These are phyloP conservation scores for Acorus gramineus DNA, from an alignment of 106 monocot genomes.

Conservation along the genomic window DNA sequence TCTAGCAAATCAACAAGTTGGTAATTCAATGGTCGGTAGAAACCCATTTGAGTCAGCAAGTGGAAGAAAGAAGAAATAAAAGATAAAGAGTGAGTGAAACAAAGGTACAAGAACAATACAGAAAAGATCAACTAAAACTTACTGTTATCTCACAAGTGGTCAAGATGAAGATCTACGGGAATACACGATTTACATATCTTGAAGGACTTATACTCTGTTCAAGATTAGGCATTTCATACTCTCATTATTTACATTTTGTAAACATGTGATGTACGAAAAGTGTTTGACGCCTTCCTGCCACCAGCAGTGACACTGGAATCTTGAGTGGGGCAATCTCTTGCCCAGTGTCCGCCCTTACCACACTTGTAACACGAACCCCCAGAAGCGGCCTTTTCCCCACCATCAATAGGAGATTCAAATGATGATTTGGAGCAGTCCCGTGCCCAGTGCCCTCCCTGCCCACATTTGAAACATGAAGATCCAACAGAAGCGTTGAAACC, in stretches of 20 bases:
- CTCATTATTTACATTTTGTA: constrained; percentile 5
- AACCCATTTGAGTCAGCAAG: too few relatives aligned
- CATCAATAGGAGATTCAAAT: constrained; percentile 7
- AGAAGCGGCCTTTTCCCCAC: constrained; percentile 4
- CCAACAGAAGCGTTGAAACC: neutral
- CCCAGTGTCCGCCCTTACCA: constrained; percentile 59
- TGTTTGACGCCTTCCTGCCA: neutral
- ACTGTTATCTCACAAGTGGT: too few relatives aligned
- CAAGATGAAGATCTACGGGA: too few relatives aligned
- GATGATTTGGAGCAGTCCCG: constrained; percentile 34
- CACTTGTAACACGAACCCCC: constrained; percentile 55
- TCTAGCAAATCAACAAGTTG: too few relatives aligned
- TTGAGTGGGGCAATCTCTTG: constrained; percentile 42
- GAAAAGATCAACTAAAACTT: too few relatives aligned
- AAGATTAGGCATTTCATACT: too few relatives aligned
- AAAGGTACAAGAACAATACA: too few relatives aligned
- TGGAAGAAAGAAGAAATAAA: too few relatives aligned
- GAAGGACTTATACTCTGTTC: too few relatives aligned
- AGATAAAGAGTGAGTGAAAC: too few relatives aligned
- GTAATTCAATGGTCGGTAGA: too few relatives aligned
- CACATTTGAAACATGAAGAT: constrained; percentile 57
- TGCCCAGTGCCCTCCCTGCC: constrained; percentile 58
- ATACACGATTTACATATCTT: too few relatives aligned
- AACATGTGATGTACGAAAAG: constrained; percentile 10
- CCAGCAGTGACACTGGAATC: constrained; percentile 7